Conservation (phyloP, 2,329 filamentous ascomycete genomes). For the Bimuria novae-zelandiae region DNA sequence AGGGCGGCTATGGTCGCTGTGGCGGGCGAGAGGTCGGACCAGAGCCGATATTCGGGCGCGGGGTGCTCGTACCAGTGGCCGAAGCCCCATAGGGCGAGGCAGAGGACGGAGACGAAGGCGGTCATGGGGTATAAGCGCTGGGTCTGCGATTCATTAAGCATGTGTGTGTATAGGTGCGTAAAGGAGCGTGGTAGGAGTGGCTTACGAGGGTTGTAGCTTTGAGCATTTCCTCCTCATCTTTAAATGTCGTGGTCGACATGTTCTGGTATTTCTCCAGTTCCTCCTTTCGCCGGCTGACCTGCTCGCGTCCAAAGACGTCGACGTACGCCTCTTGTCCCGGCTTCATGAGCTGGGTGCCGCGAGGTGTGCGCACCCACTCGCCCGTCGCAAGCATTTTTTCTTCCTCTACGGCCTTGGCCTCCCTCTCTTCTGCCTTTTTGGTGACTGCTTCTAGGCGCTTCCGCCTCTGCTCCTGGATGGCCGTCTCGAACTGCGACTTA, state of each 20-base stretch:
- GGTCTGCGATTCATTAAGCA: conserved; percentile 23
- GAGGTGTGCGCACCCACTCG: conserved; percentile 39
- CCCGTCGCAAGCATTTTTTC: conserved; percentile 39
- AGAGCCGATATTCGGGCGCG: conserved; percentile 34
- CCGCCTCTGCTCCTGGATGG: conserved; percentile 39
- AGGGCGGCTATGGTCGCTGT: conserved; percentile 61
- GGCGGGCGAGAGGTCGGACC: conserved; percentile 39
- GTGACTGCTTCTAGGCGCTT: conserved; percentile 35
- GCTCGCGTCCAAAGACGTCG: conserved; percentile 39
- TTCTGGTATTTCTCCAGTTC: conserved; percentile 34
- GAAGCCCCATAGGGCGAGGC: conserved; percentile 31
- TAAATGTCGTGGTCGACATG: conserved; percentile 28
- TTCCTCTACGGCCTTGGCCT: conserved; percentile 34
- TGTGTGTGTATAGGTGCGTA: not conserved
- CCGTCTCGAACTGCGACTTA: conserved; percentile 41
- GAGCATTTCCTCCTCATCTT: conserved; percentile 33
- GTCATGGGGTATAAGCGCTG: conserved; percentile 45
- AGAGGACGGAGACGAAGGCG: conserved; percentile 36
- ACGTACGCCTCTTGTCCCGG: conserved; percentile 40
- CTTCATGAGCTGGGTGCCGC: conserved; percentile 43
- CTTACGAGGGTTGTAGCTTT: conserved; percentile 39
- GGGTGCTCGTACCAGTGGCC: conserved; percentile 42
- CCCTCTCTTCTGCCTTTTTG: conserved; percentile 39
- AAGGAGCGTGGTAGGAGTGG: not conserved
- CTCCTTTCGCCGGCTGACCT: conserved; percentile 37